Base-by-base conservation (phyloP, 129 eudicot species). In the Lactuca saligna region DNA sequence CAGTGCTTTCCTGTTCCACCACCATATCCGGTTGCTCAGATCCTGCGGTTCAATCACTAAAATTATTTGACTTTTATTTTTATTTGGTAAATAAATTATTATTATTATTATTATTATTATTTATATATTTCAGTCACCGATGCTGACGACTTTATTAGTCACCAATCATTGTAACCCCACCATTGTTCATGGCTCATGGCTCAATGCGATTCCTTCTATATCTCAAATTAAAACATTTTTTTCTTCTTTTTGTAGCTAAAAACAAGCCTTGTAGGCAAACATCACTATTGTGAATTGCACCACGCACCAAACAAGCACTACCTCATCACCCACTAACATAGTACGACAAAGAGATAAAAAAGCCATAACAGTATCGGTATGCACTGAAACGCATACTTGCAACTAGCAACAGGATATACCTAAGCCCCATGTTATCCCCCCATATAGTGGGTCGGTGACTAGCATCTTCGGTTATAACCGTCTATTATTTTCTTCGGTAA, bases 11-110 rank as follows among this genome's bases (percentile, higher is more conserved):
- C 29, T 25, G 29, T 25, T 25, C 85, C 42, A 70, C 61, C 14
- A 39, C 65, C 2, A 68, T 70, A 57, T 85, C 57, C 1, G 68
- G 68, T 82, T 88, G 91, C 41, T 85, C 84, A 73, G 93, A 86
- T 68, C 97, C 97, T 91, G 82, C 59, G 33, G 49, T 78, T 39
- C 42, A 32, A 6, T 48, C 33, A 66, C 29, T 25, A 50, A 34
- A 34, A 16, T 54, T 7, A 68, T 35, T 38, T 53, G 15, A 20
- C 38, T 65, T 65, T 50, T 8, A 49, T 15, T 15, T 46, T 46
- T 46, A 10, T 12, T 46, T 42, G 2, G 51, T 12, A n/a, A 46
- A 1, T 39, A 2, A 7, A 25, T 25, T 25, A 25, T 25, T 25
- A 20, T n/a, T n/a, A n/a, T n/a, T n/a, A n/a, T n/a, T n/a, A n/a